Evolutionary conservation across 2,329 filamentous ascomycete species (phyloP).

Genomic region (Aspergillus ruber): DNA sequence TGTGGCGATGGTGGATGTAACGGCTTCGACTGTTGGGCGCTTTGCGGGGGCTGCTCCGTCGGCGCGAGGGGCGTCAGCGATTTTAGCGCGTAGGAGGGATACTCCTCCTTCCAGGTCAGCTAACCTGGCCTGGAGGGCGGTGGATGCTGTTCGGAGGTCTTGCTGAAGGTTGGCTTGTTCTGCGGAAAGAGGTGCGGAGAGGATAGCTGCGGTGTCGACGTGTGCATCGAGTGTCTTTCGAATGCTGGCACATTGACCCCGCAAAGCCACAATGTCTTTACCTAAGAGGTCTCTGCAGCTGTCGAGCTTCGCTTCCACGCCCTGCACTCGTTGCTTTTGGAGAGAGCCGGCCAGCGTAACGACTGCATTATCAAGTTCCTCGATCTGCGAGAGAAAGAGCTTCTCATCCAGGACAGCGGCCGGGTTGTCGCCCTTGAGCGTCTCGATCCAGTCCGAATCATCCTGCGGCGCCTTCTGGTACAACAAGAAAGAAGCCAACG

Average conservation of each 20-base stretch:
- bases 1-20: constrained; percentile 83
- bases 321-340: constrained; percentile 60
- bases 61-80: constrained; percentile 53
- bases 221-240: constrained; percentile 66
- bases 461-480: constrained; percentile 35
- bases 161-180: constrained; percentile 80
- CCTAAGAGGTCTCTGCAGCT: constrained; percentile 59
- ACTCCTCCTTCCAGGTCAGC: constrained; percentile 74
- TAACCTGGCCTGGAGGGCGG: constrained; percentile 65
- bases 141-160: constrained; percentile 71
- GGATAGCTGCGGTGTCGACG: constrained; percentile 62
- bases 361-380: constrained; percentile 59
- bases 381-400: constrained; percentile 72
- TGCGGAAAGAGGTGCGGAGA: constrained; percentile 68
- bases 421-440: constrained; percentile 44
- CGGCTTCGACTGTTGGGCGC: constrained; percentile 81
- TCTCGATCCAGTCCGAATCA: constrained; percentile 42
- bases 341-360: constrained; percentile 60
- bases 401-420: constrained; percentile 63
- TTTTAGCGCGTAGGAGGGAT: constrained; percentile 69
- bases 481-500: constrained; percentile 51
- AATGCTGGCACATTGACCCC: constrained; percentile 70
- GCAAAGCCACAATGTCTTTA: constrained; percentile 64
- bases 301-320: constrained; percentile 62
- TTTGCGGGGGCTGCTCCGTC: constrained; percentile 42